A percentile compares a stretch with the other conserved stretches of the same genome.
Evolutionary conservation across 306 rosid genomes (phyloP).

Genomic region (Glycine latifolia): DNA sequence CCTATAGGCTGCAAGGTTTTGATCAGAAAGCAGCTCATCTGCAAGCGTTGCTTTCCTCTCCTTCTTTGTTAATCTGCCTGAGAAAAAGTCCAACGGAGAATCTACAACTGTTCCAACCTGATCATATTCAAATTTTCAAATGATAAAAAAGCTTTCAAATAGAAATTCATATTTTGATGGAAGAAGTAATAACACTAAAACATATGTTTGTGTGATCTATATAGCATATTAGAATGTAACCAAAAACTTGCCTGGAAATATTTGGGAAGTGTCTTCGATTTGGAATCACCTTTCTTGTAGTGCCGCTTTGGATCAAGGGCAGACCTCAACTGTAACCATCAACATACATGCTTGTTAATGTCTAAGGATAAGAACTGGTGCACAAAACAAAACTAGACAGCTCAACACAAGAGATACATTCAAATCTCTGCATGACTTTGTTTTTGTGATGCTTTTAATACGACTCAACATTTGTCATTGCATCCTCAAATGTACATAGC

Average conservation of each 20-base stretch:
- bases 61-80: slow-evolving; percentile 80
- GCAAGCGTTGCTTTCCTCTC: slow-evolving; percentile 82
- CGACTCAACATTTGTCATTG: background rate
- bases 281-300: slow-evolving; percentile 80
- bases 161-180: slow-evolving; percentile 23
- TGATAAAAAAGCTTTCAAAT: background rate
- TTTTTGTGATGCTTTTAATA: background rate
- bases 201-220: slow-evolving; percentile 2
- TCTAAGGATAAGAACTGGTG: slow-evolving; percentile 27
- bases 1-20: slow-evolving; percentile 46
- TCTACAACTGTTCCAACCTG: slow-evolving; percentile 88
- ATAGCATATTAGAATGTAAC: background rate
- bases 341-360: slow-evolving; percentile 28
- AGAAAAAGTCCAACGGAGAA: slow-evolving; percentile 71
- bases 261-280: slow-evolving; percentile 64
- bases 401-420: background rate
- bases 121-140: slow-evolving; percentile 30
- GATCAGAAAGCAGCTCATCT: slow-evolving; percentile 48
- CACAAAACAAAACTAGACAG: background rate
- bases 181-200: background rate
- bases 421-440: background rate
- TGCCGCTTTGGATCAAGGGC: slow-evolving; percentile 89
- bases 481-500: background rate
- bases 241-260: slow-evolving; percentile 80
- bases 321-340: slow-evolving; percentile 66